A percentile compares a stretch with the other conserved stretches of the same genome.
phyloP scores from a whole-genome alignment of 1,139 yeast species.

The Zygosaccharomyces sapae region DNA sequence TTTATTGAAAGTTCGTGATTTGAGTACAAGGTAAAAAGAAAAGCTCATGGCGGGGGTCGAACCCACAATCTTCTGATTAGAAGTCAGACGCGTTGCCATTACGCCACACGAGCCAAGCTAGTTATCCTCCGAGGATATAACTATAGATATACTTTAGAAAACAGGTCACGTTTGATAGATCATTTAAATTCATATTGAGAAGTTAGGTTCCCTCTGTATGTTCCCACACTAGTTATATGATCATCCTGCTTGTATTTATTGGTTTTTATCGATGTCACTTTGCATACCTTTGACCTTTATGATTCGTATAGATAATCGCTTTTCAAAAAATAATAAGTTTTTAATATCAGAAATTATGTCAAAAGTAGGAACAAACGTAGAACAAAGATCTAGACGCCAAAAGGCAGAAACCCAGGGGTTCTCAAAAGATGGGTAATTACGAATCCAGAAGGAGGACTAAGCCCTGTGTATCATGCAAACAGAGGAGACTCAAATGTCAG shows the following conservation, averaged over 20 bases:
- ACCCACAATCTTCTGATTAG: slow-evolving; percentile 62
- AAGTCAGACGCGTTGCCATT: slow-evolving; percentile 65
- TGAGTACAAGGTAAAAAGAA: background rate
- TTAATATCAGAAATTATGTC: background rate
- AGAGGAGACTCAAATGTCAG: slow-evolving; percentile 60
- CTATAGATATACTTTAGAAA: too few species aligned
- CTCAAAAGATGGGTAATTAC: slow-evolving; percentile 14
- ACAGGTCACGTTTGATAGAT: too few species aligned
- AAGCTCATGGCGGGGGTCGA: slow-evolving; percentile 46
- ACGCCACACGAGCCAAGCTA: slow-evolving; percentile 46
- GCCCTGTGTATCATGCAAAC: slow-evolving; percentile 63
- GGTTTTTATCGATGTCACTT: too few species aligned
- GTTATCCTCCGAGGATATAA: too few species aligned
- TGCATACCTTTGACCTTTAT: too few species aligned
- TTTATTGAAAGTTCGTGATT: too few species aligned
- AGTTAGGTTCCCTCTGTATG: too few species aligned
- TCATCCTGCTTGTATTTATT: too few species aligned
- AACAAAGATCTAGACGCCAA: background rate
- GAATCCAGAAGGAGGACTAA: slow-evolving; percentile 36
- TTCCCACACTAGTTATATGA: too few species aligned
- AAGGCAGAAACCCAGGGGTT: slow-evolving; percentile 3
- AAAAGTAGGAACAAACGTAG: background rate
- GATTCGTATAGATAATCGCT: too few species aligned
- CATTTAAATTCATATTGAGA: too few species aligned
- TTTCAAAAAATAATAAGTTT: background rate